phyloP scores from a whole-genome alignment of 1,284 basidiomycete species.

The Exobasidium cylindrosporum region DNA sequence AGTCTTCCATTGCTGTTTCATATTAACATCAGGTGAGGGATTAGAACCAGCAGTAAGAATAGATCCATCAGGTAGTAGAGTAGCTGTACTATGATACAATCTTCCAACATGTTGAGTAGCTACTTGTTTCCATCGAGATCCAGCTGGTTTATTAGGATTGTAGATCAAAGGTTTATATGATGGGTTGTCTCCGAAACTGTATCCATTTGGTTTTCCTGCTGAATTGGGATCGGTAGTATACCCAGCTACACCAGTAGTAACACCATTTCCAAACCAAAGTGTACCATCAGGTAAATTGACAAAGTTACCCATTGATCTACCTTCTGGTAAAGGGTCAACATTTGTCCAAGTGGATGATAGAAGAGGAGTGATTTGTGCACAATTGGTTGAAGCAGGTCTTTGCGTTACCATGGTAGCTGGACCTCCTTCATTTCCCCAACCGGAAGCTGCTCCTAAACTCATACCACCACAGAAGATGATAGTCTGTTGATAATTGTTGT shows the following conservation, averaged over 20 bases:
- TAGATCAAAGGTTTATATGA: conserved; percentile 35
- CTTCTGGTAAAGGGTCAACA: conserved; percentile 31
- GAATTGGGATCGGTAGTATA: conserved; percentile 35
- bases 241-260: conserved; percentile 43
- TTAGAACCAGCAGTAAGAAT: conserved; percentile 43
- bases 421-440: conserved; percentile 46
- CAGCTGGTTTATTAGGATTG: conserved; percentile 28
- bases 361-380: conserved; percentile 43
- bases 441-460: conserved; percentile 21
- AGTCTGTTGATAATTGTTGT: conserved; percentile 38
- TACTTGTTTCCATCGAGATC: conserved; percentile 33
- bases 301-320: conserved; percentile 44
- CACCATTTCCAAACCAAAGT: conserved; percentile 47
- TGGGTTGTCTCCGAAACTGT: conserved; percentile 50
- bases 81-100: conserved; percentile 44
- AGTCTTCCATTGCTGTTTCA: conserved; percentile 29
- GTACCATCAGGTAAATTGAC: conserved; percentile 44
- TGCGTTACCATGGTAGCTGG: conserved; percentile 29
- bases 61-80: conserved; percentile 42
- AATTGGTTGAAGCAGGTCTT: conserved; percentile 33
- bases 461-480: conserved; percentile 49
- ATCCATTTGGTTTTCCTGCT: conserved; percentile 42
- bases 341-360: conserved; percentile 26
- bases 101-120: conserved; percentile 32
- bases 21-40: conserved; percentile 39